Base-by-base conservation (phyloP, 2,329 filamentous ascomycete genomes). In the Colletotrichum horii region DNA sequence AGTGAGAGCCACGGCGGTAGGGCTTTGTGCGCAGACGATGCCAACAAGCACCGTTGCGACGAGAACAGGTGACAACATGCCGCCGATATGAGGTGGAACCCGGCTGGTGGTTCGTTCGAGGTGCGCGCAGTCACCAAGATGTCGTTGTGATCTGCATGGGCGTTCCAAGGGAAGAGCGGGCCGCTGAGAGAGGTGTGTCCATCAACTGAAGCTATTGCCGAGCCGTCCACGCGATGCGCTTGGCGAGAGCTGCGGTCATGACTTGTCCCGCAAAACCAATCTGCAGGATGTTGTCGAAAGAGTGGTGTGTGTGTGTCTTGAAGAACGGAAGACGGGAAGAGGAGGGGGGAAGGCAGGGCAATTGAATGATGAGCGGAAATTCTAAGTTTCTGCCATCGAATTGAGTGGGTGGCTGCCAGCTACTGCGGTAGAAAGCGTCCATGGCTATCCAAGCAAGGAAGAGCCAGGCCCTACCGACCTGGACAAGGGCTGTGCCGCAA, bases 1-100 rank as follows among this genome's bases (percentile, higher is more conserved):
- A 38, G 64, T 70, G 24, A 78, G 68, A 43, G 77, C 76, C 26
- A 78, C 60, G 68, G 74, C 76, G 58, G 76, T 69, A 30, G 69
- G 77, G 14, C 58, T 60, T n/a, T 77, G 62, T 34, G 76, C 76
- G 65, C 36, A 34, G 32, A 72, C 70, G 43, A 68, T 58, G 66
- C 64, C 76, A 70, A 52, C 34, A 22, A 77, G 67, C 48, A 75
- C 36, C 43, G 71, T 43, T 62, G 67, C 74, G 38, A 77, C 60
- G 55, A 77, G 28, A 62, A 58, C 28, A 16, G 19, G 62, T 43
- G 71, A 70, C 38, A 66, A 61, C 71, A 76, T 76, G 26, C 62
- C 71, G 74, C 75, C 74, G 66, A 70, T 14, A 19, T 38, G 60
- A 36, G 61, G 24, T 56, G 55, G 60, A 32, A 34, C 60, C 55